Conservation (phyloP, 352 stramenopile genomes). For the Globisporangium emineosum region DNA sequence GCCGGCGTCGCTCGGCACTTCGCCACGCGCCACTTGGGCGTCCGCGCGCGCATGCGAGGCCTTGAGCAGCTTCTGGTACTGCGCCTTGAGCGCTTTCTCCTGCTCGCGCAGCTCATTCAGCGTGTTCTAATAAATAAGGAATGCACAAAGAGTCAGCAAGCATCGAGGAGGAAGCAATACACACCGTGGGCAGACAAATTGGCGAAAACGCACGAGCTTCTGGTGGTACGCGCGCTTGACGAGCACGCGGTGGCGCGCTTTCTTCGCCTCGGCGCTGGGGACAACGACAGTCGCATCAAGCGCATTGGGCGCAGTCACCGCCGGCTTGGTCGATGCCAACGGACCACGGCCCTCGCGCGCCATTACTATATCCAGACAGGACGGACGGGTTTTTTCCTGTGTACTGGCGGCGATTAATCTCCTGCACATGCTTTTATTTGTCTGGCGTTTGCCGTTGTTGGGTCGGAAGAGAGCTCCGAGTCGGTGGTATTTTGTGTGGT, state of each 20-base stretch:
- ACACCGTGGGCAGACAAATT: too few relatives aligned
- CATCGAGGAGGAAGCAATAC: conserved; percentile 5
- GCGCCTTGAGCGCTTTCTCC: conserved; percentile 23
- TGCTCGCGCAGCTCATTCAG: conserved; percentile 30
- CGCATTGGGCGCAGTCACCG: not conserved
- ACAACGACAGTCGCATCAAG: too few relatives aligned
- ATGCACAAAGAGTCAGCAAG: not conserved
- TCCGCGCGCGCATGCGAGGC: conserved; percentile 11
- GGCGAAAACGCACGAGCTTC: conserved; percentile 20
- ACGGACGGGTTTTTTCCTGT: too few relatives aligned
- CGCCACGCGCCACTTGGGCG: conserved; percentile 12
- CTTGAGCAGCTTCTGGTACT: conserved; percentile 29
- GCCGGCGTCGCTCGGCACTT: not conserved
- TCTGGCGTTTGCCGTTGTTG: not conserved
- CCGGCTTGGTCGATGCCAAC: not conserved
- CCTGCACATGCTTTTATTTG: too few relatives aligned
- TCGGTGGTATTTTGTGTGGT: not conserved
- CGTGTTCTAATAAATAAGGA: conserved; percentile 21
- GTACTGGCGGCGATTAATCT: too few relatives aligned
- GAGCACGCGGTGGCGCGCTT: conserved; percentile 24
- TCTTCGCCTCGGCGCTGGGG: conserved; percentile 3
- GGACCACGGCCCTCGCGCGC: not conserved
- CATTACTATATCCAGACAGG: conserved; percentile 1
- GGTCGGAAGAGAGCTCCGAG: not conserved
- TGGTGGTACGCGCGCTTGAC: conserved; percentile 37